phyloP scores from a whole-genome alignment of 2,329 filamentous ascomycete species.

The Nannizzia gypsea region DNA sequence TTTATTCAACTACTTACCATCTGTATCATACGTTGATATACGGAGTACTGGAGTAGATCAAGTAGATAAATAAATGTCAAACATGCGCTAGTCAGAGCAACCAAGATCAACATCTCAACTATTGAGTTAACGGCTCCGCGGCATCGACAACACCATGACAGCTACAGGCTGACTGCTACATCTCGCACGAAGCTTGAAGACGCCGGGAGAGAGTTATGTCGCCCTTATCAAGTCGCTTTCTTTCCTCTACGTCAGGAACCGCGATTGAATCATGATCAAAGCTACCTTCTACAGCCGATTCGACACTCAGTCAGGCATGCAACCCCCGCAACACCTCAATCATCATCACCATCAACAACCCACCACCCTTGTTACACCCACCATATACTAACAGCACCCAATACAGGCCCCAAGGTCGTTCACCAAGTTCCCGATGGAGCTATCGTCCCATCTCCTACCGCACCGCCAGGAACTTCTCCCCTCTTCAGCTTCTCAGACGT shows the following conservation, averaged over 20 bases:
- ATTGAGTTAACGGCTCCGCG: no score
- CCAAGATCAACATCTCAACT: no score
- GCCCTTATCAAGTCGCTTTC: not conserved
- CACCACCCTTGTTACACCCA: no score
- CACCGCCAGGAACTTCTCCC: conserved; percentile 42
- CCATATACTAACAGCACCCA: not conserved
- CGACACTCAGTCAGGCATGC: conserved; percentile 45
- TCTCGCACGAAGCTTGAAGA: not conserved
- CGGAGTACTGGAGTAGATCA: no score
- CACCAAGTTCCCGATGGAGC: conserved; percentile 53
- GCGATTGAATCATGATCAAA: conserved; percentile 40
- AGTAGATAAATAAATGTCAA: no score
- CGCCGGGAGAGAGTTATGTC: not conserved
- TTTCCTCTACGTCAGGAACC: not conserved
- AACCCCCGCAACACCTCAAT: not conserved
- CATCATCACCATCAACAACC: not conserved
- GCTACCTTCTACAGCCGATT: conserved; percentile 58
- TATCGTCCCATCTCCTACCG: conserved; percentile 38
- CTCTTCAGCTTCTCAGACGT: conserved; percentile 79
- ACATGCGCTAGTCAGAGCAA: no score
- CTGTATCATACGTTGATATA: no score
- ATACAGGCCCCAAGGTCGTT: conserved; percentile 48
- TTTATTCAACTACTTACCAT: no score
- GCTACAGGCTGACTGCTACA: not conserved
- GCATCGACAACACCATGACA: no score